These are phyloP conservation scores for Orbilia javanica DNA, from an alignment of 2,329 filamentous ascomycete species.

Conservation along the genomic window DNA sequence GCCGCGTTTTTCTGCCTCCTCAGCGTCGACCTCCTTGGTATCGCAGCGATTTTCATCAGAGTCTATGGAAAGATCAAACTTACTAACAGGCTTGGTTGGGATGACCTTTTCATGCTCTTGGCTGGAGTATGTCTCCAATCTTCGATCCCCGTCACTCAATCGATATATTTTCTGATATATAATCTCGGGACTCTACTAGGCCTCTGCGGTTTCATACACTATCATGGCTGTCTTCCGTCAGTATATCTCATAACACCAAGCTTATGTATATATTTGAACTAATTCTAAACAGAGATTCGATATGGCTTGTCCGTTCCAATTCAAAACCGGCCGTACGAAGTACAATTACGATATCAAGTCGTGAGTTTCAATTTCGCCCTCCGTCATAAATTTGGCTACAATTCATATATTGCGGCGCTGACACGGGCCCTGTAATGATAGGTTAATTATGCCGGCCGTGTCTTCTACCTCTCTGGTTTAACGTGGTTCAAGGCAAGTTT, in stretches of 20 bases:
- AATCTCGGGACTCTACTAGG: not conserved
- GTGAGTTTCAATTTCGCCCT: not conserved
- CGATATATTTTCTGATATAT: not conserved
- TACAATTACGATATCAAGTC: slow-evolving; percentile 23
- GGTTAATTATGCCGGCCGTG: slow-evolving; percentile 31
- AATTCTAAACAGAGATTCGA: slow-evolving; percentile 21
- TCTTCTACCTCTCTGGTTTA: slow-evolving; percentile 37
- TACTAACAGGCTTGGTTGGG: slow-evolving; percentile 6
- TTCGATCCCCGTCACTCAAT: no score
- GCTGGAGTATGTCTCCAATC: slow-evolving; percentile 10
- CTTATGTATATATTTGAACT: not conserved
- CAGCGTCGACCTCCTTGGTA: slow-evolving; percentile 16
- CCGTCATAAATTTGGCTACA: not conserved
- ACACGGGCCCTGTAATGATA: not conserved
- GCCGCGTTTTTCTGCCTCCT: slow-evolving; percentile 28
- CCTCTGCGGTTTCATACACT: slow-evolving; percentile 26
- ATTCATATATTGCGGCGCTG: no score
- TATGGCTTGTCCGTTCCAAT: slow-evolving; percentile 42
- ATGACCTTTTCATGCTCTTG: slow-evolving; percentile 39
- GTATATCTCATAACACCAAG: not conserved
- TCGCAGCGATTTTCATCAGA: not conserved
- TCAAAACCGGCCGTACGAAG: slow-evolving; percentile 22
- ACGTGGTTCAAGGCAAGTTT: slow-evolving; percentile 40
- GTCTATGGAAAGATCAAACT: slow-evolving; percentile 21
- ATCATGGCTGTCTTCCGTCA: slow-evolving; percentile 26